Evolutionary conservation across 352 stramenopile genomes (phyloP).

Genomic region (Phytophthora boehmeriae): DNA sequence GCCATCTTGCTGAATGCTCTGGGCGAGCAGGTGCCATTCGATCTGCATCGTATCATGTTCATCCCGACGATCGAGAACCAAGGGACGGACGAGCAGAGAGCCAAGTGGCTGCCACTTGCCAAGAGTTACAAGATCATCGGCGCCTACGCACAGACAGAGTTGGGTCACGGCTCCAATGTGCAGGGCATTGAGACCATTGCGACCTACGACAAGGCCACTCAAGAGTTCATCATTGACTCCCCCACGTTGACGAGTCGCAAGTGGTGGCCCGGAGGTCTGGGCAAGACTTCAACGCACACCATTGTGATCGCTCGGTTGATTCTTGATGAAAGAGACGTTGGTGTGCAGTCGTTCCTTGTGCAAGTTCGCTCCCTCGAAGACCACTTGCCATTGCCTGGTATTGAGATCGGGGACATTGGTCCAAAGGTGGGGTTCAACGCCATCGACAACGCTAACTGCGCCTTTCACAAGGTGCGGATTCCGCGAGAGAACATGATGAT

Average conservation of each 20-base stretch:
- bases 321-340: neutral
- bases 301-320: conserved; percentile 1
- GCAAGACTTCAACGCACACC: conserved; percentile 3
- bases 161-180: conserved; percentile 5
- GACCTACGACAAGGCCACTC: conserved; percentile 59
- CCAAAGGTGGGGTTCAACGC: conserved; percentile 5
- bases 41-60: conserved; percentile 5
- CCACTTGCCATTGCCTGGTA: neutral
- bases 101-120: conserved; percentile 4
- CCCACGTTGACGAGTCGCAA: conserved; percentile 93
- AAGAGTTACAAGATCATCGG: conserved; percentile 2
- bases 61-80: conserved; percentile 6
- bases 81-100: neutral
- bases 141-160: conserved; percentile 5
- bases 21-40: neutral
- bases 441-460: neutral
- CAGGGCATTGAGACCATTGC: conserved; percentile 1
- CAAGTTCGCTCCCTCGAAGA: conserved; percentile 3
- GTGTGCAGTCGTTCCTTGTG: conserved; percentile 5
- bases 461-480: conserved; percentile 2
- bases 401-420: conserved; percentile 3
- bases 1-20: neutral
- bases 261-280: conserved; percentile 84
- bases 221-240: conserved; percentile 93
- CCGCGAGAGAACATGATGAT: conserved; percentile 4